Base-by-base conservation (phyloP, 106 monocot genomes). In the Dioscorea dumetorum region DNA sequence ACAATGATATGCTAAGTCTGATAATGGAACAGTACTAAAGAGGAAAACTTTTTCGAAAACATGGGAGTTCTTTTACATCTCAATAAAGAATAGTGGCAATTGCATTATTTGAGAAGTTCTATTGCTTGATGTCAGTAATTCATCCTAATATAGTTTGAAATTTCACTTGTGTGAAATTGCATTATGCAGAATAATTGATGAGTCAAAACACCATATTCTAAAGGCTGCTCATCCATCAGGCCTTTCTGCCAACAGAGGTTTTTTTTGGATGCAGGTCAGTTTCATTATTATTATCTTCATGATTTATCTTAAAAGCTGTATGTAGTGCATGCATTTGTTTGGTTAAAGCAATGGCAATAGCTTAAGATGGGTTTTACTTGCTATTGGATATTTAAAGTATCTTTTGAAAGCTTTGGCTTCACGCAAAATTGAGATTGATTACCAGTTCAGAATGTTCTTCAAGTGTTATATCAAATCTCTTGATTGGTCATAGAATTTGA, bases 211-310 rank as follows among this genome's bases (percentile, higher is more conserved):
- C 58, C 80, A 86, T 72, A 79, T 97, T 51, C 72, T 97, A 34
- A 87, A 69, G 75, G 86, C 91, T 48, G 97, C 91, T 62, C 97
- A 97, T 84, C 97, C 97, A 70, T 97, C 97, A 21, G 97, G 97
- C 5, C 72, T 97, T 68, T 97, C 97, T 76, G 89, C 97, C 33
- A 76, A 89, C 78, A 92, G 87, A 70, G 97, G 97, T 21, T 97
- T 97, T 78, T n/a, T 97, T 97, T 74, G 91, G 88, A 56, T 92
- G 97, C 91, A 95, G 88, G 95, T 95, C 17, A 61, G 76, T 78
- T 21, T 24, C 62, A 11, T 19, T 60, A 21, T 59, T 21, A 59
- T 59, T 28, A 22, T 59, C 34, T 33, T 28, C 41, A 41, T 41
- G 41, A 5, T 41, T 41, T 41, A 28, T 10, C 41, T 41, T 41